Conservation (phyloP, 176 grass and related monocot genomes). For the Elaeis guineensis region DNA sequence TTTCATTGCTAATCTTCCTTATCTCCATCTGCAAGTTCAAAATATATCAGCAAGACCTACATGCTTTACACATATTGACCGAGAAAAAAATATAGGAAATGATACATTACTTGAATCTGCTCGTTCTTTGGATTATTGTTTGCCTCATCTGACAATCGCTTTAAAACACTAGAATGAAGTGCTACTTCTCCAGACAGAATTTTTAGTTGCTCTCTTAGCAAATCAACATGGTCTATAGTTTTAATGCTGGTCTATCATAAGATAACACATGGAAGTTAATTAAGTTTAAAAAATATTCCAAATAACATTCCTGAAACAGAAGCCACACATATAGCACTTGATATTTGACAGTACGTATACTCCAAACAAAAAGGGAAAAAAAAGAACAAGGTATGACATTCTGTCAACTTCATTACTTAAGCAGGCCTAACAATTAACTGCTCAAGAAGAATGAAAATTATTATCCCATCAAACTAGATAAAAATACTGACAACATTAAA, state of each 20-base stretch:
- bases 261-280: not conserved
- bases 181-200: slow-evolving; percentile 94
- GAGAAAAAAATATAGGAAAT: not conserved
- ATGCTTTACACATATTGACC: no score
- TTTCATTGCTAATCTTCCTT: slow-evolving; percentile 76
- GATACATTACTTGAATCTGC: slow-evolving; percentile 69
- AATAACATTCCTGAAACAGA: no score
- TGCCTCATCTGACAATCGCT: slow-evolving; percentile 72
- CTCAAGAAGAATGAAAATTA: no score
- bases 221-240: slow-evolving; percentile 90
- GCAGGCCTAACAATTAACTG: no score
- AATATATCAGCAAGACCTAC: not conserved
- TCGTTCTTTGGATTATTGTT: slow-evolving; percentile 57
- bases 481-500: no score
- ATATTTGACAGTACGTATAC: no score
- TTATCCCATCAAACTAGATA: no score
- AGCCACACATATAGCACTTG: no score
- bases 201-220: slow-evolving; percentile 87
- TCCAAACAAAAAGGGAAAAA: no score
- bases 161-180: slow-evolving; percentile 85
- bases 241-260: slow-evolving; percentile 59
- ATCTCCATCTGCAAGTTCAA: slow-evolving; percentile 73
- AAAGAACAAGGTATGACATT: no score
- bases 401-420: no score
- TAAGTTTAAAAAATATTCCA: no score